These are phyloP conservation scores for Globisporangium camurandrum DNA, from an alignment of 352 stramenopile species.

Conservation along the genomic window DNA sequence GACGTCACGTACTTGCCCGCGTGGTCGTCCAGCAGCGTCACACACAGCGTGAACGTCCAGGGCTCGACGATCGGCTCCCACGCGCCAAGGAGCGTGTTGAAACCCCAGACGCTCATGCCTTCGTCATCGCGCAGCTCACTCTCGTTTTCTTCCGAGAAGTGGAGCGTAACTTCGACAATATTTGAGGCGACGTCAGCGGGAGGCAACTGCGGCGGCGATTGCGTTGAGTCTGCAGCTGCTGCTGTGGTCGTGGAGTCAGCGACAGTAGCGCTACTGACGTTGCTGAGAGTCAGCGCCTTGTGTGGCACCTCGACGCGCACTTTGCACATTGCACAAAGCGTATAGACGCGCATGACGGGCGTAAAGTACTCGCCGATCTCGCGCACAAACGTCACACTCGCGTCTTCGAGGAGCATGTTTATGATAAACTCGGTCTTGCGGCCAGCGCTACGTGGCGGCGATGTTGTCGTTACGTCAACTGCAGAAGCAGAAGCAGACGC, in stretches of 20 bases:
- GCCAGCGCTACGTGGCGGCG: not conserved
- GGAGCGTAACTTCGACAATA: conserved; percentile 20
- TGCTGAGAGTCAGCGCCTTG: not conserved
- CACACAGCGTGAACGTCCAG: conserved; percentile 53
- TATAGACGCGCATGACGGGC: conserved; percentile 53
- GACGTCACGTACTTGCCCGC: conserved; percentile 45
- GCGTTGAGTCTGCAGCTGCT: not conserved
- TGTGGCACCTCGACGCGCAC: conserved; percentile 29
- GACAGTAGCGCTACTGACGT: not conserved
- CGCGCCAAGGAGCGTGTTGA: conserved; percentile 63
- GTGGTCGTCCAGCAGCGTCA: conserved; percentile 27
- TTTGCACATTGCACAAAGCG: conserved; percentile 60
- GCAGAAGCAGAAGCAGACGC: not conserved
- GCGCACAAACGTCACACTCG: conserved; percentile 59
- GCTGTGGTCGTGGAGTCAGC: conserved; percentile 1
- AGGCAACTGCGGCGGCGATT: too few species aligned
- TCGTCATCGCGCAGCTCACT: conserved; percentile 51
- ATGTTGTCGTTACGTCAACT: not conserved
- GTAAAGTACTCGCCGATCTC: conserved; percentile 73
- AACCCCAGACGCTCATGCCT: conserved; percentile 69
- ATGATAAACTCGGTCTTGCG: conserved; percentile 21
- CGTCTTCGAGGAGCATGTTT: conserved; percentile 55
- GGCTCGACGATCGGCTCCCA: conserved; percentile 78
- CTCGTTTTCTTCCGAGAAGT: conserved; percentile 52
- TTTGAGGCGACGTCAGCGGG: not conserved